Conservation (phyloP, 345 rosid species). For the Angophora floribunda region DNA sequence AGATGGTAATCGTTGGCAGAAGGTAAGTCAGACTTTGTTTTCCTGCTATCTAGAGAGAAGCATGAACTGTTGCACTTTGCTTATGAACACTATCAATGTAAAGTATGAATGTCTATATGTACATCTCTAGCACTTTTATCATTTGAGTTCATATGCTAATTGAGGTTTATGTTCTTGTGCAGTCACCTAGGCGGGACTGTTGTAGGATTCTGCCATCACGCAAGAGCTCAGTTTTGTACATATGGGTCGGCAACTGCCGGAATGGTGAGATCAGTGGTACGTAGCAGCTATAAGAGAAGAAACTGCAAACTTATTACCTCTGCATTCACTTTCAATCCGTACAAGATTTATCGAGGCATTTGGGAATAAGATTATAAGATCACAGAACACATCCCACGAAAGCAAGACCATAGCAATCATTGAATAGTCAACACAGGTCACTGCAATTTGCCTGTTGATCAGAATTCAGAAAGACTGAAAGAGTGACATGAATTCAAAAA, state of each 20-base stretch:
- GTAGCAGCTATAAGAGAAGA: neutral
- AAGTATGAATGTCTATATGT: neutral
- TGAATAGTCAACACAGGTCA: neutral
- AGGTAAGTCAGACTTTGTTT: slow-evolving; percentile 21
- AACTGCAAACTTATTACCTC: neutral
- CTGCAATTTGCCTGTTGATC: neutral
- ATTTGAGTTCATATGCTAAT: neutral
- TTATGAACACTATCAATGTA: neutral
- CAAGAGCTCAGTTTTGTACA: slow-evolving; percentile 37
- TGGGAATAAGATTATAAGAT: neutral
- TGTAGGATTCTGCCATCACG: slow-evolving; percentile 64
- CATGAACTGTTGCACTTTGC: neutral
- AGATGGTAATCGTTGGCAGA: slow-evolving; percentile 57
- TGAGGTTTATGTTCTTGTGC: neutral
- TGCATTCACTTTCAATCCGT: neutral
- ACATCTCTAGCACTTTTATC: neutral
- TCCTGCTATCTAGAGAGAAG: neutral
- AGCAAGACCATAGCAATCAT: neutral
- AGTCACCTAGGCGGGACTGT: slow-evolving; percentile 34
- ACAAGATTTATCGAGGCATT: neutral
- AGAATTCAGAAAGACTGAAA: neutral
- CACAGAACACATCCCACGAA: neutral
- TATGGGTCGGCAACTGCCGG: slow-evolving; percentile 62
- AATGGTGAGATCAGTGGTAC: slow-evolving; percentile 53
- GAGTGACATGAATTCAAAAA: neutral